Base-by-base conservation (phyloP, 192 early-diverging fungal genomes). In the Entophlyctis luteolus region DNA sequence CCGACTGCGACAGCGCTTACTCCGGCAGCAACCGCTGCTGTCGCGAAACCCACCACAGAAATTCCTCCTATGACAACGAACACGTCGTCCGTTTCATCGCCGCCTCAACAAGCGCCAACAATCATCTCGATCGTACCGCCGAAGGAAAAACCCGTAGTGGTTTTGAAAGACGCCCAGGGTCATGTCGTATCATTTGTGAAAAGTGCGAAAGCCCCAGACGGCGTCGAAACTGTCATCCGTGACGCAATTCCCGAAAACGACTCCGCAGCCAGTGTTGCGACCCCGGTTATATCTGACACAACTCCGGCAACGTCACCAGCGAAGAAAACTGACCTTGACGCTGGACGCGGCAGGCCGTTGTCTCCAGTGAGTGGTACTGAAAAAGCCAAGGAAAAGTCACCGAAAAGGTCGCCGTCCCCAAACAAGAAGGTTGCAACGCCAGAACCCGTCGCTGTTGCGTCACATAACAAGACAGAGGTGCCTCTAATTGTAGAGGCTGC, bases 131-230 rank as follows among this genome's bases (percentile, higher is more conserved):
- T 25, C 18, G 55, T 34, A 1, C 22, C 72, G 8, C 52, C 36
- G 23, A 66, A 66, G 36, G 63, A 66, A 38, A 66, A 66, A 22
- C 63, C 48, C 10, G 22, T 36, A 3, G 36, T 66, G 33, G 63
- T 66, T n/a, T 55, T 66, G 63, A 66, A 66, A 33, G 63, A 66
- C 25, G 35, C 48, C 10, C 63, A 66, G 42, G 63, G 63, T 16
- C 63, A 66, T 28, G 52, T 66, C 2, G 42, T 66, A 22, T 55
- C 50, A 8, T 66, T 66, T 38, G 37, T 54, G n/a, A 66, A 66
- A 28, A 33, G 27, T 10, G 27, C 50, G 8, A 66, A 55, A 10
- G 52, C 48, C 25, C 33, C 50, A 1, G 63, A 55, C 35, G 63
- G 48, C 18, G 63, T 66, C 5, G 63, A 66, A 29, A 66, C 63